Evolutionary conservation across 2,329 filamentous ascomycete genomes (phyloP).

Genomic region (Cryphonectria radicalis): DNA sequence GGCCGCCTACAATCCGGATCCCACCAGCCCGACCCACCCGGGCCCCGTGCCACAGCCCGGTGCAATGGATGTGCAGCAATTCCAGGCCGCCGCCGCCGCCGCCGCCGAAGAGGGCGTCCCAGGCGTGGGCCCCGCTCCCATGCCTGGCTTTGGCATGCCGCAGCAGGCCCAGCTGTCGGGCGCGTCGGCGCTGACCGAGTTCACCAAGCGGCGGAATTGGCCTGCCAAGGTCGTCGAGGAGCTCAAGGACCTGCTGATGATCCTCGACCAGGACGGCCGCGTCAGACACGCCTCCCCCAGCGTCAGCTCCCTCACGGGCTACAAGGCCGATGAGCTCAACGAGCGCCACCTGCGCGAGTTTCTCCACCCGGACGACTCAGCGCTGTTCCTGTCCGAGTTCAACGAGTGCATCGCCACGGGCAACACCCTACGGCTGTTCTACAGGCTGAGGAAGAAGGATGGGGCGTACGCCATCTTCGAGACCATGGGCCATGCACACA

Average conservation of each 20-base stretch:
- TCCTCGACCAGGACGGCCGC: conserved; percentile 81
- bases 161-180: conserved; percentile 37
- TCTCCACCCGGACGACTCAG: conserved; percentile 84
- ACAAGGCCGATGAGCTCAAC: conserved; percentile 69
- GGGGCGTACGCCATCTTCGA: conserved; percentile 81
- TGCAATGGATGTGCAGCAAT: conserved; percentile 26
- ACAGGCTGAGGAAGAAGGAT: conserved; percentile 78
- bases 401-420: conserved; percentile 85
- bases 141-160: conserved; percentile 39
- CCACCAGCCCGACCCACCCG: conserved; percentile 30
- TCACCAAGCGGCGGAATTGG: conserved; percentile 73
- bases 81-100: conserved; percentile 29
- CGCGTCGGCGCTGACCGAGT: conserved; percentile 57
- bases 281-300: conserved; percentile 88
- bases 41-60: conserved; percentile 27
- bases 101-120: conserved; percentile 40
- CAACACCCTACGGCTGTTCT: conserved; percentile 82
- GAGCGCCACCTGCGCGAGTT: conserved; percentile 79
- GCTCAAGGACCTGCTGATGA: conserved; percentile 84
- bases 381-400: conserved; percentile 83
- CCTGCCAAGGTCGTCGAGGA: conserved; percentile 87
- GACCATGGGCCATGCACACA: conserved; percentile 89
- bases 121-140: conserved; percentile 48
- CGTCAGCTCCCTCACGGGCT: conserved; percentile 74
- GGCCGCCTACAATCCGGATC: conserved; percentile 36